Percentiles rank a stretch among this genome's conserved stretches.
Conservation (phyloP, 306 rosid genomes). For the Fragaria vesca region DNA sequence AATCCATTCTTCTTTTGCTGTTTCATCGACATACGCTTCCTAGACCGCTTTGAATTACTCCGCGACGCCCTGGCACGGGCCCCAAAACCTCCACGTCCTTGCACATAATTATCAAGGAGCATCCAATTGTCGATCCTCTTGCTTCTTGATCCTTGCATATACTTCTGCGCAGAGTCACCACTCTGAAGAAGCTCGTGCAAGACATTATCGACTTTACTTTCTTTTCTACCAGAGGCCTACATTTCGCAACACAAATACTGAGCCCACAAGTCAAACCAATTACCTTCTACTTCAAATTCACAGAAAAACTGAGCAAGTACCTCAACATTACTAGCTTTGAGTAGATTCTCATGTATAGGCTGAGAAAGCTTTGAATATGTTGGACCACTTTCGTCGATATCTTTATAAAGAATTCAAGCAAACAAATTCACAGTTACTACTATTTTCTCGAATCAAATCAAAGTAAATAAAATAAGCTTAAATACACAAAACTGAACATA, state of each 20-base stretch:
- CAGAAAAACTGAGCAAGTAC: conserved; percentile 27
- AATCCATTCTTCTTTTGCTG: conserved; percentile 64
- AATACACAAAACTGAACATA: conserved; percentile 19
- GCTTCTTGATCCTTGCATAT: conserved; percentile 70
- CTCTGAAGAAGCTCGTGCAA: conserved; percentile 59
- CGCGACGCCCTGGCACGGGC: conserved; percentile 53
- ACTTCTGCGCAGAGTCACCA: conserved; percentile 66
- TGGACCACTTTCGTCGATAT: conserved; percentile 47
- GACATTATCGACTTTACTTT: conserved; percentile 49
- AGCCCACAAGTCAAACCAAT: conserved; percentile 4
- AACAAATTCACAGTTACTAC: background rate
- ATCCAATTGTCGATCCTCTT: conserved; percentile 61
- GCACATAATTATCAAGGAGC: conserved; percentile 73
- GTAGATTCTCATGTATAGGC: conserved; percentile 50
- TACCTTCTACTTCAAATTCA: background rate
- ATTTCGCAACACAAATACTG: conserved; percentile 17
- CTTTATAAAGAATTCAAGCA: conserved; percentile 34
- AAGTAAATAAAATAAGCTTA: background rate
- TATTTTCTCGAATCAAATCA: background rate
- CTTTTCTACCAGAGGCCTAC: conserved; percentile 52
- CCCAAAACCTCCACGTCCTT: conserved; percentile 35
- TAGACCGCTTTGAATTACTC: conserved; percentile 72
- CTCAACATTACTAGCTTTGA: conserved; percentile 41
- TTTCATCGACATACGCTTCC: conserved; percentile 73
- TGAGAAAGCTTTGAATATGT: conserved; percentile 53